phyloP scores from a whole-genome alignment of 345 rosid species.

The Salix caprea region DNA sequence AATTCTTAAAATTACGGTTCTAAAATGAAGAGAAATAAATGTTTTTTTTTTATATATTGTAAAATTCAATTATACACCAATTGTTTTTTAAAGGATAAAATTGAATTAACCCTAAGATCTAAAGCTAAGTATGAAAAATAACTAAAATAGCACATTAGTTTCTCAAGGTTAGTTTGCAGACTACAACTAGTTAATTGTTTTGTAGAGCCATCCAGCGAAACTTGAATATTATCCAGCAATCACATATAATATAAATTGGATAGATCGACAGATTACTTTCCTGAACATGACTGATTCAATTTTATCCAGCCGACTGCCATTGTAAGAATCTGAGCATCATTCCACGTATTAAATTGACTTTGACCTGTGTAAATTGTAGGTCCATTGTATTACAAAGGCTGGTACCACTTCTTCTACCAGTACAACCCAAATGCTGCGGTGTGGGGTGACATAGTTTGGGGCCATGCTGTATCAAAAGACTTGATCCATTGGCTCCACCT shows the following conservation, averaged over 20 bases:
- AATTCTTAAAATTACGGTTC: neutral
- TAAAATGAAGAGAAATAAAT: too few relatives aligned
- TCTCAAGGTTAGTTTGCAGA: too few relatives aligned
- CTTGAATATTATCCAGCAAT: too few relatives aligned
- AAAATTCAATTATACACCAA: too few relatives aligned
- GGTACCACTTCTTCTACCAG: constrained; percentile 95
- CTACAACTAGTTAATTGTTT: too few relatives aligned
- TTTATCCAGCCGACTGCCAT: neutral
- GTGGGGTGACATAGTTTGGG: constrained; percentile 97
- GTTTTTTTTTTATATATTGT: too few relatives aligned
- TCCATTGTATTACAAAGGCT: constrained; percentile 84
- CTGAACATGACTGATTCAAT: neutral
- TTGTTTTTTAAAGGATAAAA: too few relatives aligned
- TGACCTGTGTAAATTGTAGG: constrained; percentile 35
- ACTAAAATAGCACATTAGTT: too few relatives aligned
- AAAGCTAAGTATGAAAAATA: too few relatives aligned
- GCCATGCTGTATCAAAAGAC: constrained; percentile 82
- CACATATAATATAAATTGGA: too few relatives aligned
- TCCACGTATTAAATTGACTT: neutral
- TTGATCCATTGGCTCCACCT: constrained; percentile 84
- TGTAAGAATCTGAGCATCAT: neutral
- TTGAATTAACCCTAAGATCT: too few relatives aligned
- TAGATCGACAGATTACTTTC: neutral
- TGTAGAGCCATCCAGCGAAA: too few relatives aligned
- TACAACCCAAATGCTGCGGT: constrained; percentile 80